These are phyloP conservation scores for Blakeslea trispora DNA, from an alignment of 371 early-diverging fungal species.

Conservation along the genomic window DNA sequence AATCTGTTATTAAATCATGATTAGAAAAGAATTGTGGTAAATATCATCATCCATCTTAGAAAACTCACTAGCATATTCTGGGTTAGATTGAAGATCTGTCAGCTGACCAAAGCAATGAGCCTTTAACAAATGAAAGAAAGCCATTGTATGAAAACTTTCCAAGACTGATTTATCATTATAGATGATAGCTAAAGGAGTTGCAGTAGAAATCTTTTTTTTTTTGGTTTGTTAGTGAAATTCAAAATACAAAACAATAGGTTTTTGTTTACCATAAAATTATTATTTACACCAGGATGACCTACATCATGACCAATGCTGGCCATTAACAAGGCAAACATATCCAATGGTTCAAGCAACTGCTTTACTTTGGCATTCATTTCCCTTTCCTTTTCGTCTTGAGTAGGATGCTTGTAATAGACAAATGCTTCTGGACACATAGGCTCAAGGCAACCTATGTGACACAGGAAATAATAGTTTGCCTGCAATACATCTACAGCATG, in stretches of 20 bases:
- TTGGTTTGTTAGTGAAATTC: not conserved
- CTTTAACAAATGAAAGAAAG: slow-evolving; percentile 80
- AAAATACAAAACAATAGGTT: too few species aligned
- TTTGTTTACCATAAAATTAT: slow-evolving; percentile 67
- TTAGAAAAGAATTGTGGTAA: not conserved
- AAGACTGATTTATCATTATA: slow-evolving; percentile 94
- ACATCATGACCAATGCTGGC: slow-evolving; percentile 86
- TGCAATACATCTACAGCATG: slow-evolving; percentile 89
- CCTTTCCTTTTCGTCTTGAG: not conserved
- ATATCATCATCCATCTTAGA: too few species aligned
- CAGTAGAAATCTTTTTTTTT: slow-evolving; percentile 62
- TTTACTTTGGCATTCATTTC: slow-evolving; percentile 24
- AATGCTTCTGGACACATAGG: slow-evolving; percentile 25
- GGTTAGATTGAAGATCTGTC: slow-evolving; percentile 39
- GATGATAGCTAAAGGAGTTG: slow-evolving; percentile 82
- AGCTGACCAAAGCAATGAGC: slow-evolving; percentile 58
- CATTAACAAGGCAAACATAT: slow-evolving; percentile 72
- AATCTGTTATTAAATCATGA: slow-evolving; percentile 39
- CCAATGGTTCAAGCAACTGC: slow-evolving; percentile 62
- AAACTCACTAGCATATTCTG: slow-evolving; percentile 36
- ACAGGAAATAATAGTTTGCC: slow-evolving; percentile 77
- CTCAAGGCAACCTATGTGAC: slow-evolving; percentile 60
- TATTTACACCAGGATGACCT: slow-evolving; percentile 88
- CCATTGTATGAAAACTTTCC: slow-evolving; percentile 92
- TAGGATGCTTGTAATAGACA: not conserved